Conservation (phyloP, 257 asterid species). For the Solanum neorickii region DNA sequence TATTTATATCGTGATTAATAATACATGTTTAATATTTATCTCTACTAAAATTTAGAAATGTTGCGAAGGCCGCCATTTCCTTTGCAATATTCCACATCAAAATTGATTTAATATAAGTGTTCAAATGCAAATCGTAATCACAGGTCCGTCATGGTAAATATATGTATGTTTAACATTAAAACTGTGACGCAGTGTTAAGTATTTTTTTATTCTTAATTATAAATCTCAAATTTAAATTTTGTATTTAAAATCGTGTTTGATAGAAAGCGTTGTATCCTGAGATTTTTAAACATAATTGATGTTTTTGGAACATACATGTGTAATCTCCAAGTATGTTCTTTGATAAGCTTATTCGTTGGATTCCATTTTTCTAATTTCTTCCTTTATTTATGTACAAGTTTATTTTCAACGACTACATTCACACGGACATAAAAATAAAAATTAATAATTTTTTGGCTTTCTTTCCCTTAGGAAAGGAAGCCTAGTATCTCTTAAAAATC, state of each 20-base stretch:
- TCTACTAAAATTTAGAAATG: not conserved
- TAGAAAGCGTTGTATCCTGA: accelerated
- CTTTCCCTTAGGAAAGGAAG: not conserved
- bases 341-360: not conserved
- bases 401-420: not conserved
- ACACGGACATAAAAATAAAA: not conserved
- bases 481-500: not conserved
- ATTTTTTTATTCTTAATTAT: not conserved
- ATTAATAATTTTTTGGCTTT: not conserved
- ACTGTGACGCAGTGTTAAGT: no score
- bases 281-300: not conserved
- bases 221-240: accelerated
- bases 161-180: not conserved
- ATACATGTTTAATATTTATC: not conserved
- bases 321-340: not conserved
- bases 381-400: not conserved
- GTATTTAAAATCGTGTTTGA: not conserved
- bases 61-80: not conserved
- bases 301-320: not conserved
- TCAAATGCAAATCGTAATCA: not conserved
- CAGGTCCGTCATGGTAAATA: not conserved
- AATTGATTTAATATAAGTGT: not conserved
- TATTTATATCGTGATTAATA: not conserved
- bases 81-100: not conserved
- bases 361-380: not conserved